Conservation (phyloP, 306 rosid species). For the Dalbergia oliveri region DNA sequence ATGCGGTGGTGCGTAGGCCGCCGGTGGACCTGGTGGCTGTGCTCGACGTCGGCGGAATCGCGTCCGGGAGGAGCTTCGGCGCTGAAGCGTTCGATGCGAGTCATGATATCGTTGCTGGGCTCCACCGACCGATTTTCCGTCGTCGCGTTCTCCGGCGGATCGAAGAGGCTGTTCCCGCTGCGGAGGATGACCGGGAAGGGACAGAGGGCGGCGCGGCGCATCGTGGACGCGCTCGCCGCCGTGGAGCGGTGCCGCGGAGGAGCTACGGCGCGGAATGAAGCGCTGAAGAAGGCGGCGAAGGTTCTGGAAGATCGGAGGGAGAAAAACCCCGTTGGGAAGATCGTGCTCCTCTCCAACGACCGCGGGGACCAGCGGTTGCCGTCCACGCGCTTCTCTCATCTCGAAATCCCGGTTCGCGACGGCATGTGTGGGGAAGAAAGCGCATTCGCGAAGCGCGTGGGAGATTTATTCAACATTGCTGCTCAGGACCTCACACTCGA, state of each 20-base stretch:
- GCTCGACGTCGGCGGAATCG: conserved; percentile 61
- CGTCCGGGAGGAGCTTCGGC: conserved; percentile 58
- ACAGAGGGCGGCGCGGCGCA: conserved; percentile 61
- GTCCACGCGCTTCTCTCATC: conserved; percentile 58
- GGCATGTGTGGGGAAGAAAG: conserved; percentile 44
- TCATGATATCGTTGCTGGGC: conserved; percentile 72
- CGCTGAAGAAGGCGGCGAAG: conserved; percentile 83
- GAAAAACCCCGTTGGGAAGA: conserved; percentile 67
- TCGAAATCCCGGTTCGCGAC: conserved; percentile 61
- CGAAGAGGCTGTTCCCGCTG: conserved; percentile 79
- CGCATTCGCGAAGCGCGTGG: conserved; percentile 55
- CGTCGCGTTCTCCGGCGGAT: conserved; percentile 70
- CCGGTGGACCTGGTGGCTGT: conserved; percentile 82
- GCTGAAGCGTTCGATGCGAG: conserved; percentile 76
- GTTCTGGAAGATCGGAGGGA: conserved; percentile 91
- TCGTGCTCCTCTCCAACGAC: conserved; percentile 61
- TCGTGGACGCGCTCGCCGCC: conserved; percentile 43
- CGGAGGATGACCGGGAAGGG: conserved; percentile 77
- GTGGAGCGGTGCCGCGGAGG: conserved; percentile 54
- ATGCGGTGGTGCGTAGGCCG: conserved; percentile 50
- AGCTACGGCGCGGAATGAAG: conserved; percentile 63
- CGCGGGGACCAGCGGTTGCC: conserved; percentile 43
- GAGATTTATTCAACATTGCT: conserved; percentile 57
- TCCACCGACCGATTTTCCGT: conserved; percentile 83
- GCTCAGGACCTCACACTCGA: conserved; percentile 73